Percentiles rank a stretch among this genome's conserved stretches.
phyloP scores from a whole-genome alignment of 176 grass and related monocot species.

The Carex parvula region DNA sequence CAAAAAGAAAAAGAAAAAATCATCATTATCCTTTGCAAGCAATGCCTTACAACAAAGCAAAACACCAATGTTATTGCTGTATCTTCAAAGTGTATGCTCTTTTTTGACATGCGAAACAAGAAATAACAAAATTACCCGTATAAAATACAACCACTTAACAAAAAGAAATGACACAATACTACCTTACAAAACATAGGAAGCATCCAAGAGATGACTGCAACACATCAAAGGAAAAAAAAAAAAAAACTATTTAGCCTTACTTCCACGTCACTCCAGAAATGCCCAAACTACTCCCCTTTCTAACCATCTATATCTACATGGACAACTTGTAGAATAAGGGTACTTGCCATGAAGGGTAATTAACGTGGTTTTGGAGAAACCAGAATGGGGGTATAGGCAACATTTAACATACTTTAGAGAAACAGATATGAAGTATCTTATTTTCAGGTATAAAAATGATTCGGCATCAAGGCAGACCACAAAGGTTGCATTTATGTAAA shows the following conservation, averaged over 20 bases:
- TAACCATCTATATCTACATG: not conserved
- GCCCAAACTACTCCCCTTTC: not conserved
- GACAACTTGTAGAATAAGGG: not conserved
- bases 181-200: not conserved
- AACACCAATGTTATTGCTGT: not conserved
- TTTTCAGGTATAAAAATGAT: not conserved
- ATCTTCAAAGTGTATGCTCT: not conserved
- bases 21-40: not conserved
- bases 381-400: not conserved
- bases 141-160: not conserved
- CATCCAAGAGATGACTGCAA: not conserved
- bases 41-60: not conserved
- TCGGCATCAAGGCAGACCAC: not conserved
- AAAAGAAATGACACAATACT: not conserved
- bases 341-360: not conserved
- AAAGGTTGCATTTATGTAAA: conserved; percentile 19
- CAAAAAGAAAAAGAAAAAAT: not conserved
- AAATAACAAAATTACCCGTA: not conserved
- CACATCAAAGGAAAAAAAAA: not conserved
- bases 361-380: not conserved
- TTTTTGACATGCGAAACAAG: not conserved
- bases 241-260: not conserved
- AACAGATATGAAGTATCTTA: not conserved
- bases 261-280: not conserved
- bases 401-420: not conserved